These are phyloP conservation scores for Avena eriantha DNA, from an alignment of 176 grass and related monocot species.

Conservation along the genomic window DNA sequence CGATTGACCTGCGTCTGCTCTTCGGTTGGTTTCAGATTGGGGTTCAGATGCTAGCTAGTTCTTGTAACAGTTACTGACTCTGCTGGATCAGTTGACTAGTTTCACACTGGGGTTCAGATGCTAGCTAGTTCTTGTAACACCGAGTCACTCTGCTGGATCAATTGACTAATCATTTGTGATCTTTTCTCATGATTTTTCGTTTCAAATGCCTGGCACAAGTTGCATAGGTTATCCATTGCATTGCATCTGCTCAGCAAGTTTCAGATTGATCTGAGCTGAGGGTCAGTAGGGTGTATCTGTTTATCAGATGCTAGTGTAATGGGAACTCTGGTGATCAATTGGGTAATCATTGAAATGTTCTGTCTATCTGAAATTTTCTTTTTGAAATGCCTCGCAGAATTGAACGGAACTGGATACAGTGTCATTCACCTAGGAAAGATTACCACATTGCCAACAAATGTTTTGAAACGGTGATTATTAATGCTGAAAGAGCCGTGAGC, in stretches of 20 bases:
- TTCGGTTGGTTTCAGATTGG: neutral
- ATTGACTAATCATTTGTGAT: neutral
- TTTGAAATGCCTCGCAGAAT: neutral
- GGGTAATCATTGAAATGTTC: neutral
- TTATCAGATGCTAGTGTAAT: neutral
- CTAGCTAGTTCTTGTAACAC: neutral
- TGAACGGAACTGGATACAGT: neutral
- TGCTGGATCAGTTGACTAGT: neutral
- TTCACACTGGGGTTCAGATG: neutral
- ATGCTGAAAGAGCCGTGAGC: too few species aligned
- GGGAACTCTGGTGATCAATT: neutral
- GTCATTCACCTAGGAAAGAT: neutral
- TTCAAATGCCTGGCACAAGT: neutral
- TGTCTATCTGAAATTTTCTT: neutral
- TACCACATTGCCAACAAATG: too few species aligned
- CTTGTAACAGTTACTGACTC: neutral
- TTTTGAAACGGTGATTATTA: too few species aligned
- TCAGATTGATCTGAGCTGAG: neutral
- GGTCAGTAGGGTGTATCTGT: neutral
- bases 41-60: neutral
- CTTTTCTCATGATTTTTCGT: neutral
- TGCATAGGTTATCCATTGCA: neutral
- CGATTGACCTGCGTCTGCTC: constrained; percentile 27
- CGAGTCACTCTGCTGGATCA: neutral
- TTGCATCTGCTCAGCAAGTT: neutral